phyloP scores from a whole-genome alignment of 78 protist genomes.

The Bodo saltans region DNA sequence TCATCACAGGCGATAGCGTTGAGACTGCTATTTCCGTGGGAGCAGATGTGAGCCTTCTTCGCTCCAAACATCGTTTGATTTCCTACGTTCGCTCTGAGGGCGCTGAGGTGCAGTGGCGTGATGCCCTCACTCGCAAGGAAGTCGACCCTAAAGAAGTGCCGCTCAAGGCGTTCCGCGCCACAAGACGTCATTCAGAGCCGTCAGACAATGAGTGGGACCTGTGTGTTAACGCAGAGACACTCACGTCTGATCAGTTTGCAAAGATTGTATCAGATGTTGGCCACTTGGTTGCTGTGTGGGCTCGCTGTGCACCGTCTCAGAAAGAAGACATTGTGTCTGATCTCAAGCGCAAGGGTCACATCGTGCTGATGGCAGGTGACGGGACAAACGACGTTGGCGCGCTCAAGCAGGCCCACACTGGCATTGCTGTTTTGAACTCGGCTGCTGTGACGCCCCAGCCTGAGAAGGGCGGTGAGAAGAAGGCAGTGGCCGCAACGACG shows the following conservation, averaged over 20 bases:
- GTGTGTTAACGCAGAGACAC: background rate
- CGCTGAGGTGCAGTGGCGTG: too few relatives aligned
- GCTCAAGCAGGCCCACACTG: constrained; percentile 95
- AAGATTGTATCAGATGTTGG: background rate
- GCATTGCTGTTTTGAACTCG: constrained; percentile 54
- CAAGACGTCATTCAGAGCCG: too few relatives aligned
- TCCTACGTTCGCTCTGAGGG: too few relatives aligned
- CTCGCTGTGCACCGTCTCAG: constrained; percentile 18
- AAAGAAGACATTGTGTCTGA: constrained; percentile 35
- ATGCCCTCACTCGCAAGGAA: too few relatives aligned
- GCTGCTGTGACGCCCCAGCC: background rate
- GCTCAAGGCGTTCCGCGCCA: too few relatives aligned
- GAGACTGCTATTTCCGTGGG: constrained; percentile 95
- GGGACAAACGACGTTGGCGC: constrained; percentile 99
- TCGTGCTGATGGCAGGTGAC: constrained; percentile 98
- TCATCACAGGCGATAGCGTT: constrained; percentile 97
- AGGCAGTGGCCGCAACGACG: too few relatives aligned
- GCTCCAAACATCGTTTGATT: background rate
- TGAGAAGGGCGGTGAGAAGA: too few relatives aligned
- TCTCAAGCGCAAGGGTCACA: constrained; percentile 54
- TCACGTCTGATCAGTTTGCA: background rate
- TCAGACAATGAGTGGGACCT: constrained; percentile 1
- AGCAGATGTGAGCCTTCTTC: constrained; percentile 47
- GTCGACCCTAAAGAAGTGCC: background rate
- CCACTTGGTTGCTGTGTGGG: constrained; percentile 7